Evolutionary conservation across 176 grass and related monocot species (phyloP).

Genomic region (Panicum miliaceum): DNA sequence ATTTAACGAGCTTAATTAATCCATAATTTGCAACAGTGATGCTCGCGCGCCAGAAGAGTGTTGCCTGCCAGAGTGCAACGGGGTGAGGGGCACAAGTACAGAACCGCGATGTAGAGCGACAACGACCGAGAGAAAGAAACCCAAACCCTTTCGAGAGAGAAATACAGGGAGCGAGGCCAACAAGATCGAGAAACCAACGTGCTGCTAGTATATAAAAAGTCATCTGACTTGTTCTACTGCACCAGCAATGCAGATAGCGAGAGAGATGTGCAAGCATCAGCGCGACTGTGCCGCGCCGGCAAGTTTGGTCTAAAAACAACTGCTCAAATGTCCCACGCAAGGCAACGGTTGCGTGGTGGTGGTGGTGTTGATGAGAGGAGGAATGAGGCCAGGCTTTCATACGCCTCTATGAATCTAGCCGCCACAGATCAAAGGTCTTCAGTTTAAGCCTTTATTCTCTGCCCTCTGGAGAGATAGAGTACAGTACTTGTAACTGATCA

Average conservation of each 20-base stretch:
- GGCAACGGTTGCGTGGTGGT: background rate
- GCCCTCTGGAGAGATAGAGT: no score
- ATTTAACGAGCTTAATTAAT: no score
- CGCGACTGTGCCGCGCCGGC: background rate
- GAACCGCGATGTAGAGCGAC: background rate
- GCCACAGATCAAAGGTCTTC: background rate
- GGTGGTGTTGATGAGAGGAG: background rate
- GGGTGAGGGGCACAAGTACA: background rate
- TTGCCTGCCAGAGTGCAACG: background rate
- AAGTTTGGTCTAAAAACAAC: background rate
- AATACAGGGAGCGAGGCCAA: background rate
- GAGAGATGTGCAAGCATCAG: background rate
- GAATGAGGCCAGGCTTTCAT: background rate
- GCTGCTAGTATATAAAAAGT: no score
- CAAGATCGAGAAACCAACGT: background rate
- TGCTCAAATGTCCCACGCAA: background rate
- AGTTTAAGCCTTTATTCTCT: no score
- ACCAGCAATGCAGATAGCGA: background rate
- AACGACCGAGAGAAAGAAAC: conserved; percentile 9
- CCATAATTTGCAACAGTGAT: no score
- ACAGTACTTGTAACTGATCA: no score
- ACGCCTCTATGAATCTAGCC: background rate
- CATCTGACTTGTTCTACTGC: background rate
- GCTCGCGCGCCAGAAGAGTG: no score
- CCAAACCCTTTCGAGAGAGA: background rate